phyloP scores from a whole-genome alignment of 441 rosid genomes.

The Populus tomentosa region DNA sequence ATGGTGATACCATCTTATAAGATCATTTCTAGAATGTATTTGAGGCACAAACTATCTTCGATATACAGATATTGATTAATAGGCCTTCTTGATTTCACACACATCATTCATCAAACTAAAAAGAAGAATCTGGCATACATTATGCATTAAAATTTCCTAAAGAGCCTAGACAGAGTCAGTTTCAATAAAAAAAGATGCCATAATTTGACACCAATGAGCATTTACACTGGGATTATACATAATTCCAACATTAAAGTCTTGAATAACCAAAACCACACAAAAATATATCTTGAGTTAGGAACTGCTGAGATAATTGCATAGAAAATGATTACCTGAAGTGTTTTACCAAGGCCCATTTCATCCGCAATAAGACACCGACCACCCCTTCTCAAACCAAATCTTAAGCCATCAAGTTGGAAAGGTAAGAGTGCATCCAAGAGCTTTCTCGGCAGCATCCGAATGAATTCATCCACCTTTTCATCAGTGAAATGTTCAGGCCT shows the following conservation, averaged over 20 bases:
- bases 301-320: background rate
- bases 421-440: slow-evolving; percentile 64
- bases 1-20: slow-evolving; percentile 13
- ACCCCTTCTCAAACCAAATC: slow-evolving; percentile 76
- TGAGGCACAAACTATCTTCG: background rate
- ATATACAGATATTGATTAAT: background rate
- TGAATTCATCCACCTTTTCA: slow-evolving; percentile 58
- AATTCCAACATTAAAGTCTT: background rate
- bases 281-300: background rate
- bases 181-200: background rate
- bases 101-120: background rate
- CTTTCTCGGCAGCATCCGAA: slow-evolving; percentile 54
- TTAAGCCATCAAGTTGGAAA: slow-evolving; percentile 82
- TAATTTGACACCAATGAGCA: background rate
- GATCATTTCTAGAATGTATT: slow-evolving; percentile 3
- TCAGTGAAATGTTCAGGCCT: slow-evolving; percentile 74
- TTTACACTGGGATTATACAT: background rate
- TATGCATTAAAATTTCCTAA: background rate
- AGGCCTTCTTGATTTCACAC: slow-evolving; percentile 1
- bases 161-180: background rate
- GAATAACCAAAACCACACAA: background rate
- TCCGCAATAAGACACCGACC: slow-evolving; percentile 96
- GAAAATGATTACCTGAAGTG: slow-evolving; percentile 62
- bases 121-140: background rate
- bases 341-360: slow-evolving; percentile 99